Percentiles rank a stretch among this genome's conserved stretches.
Conservation (phyloP, 805 yeast genomes). For the Tetrapisispora namnaoensis region DNA sequence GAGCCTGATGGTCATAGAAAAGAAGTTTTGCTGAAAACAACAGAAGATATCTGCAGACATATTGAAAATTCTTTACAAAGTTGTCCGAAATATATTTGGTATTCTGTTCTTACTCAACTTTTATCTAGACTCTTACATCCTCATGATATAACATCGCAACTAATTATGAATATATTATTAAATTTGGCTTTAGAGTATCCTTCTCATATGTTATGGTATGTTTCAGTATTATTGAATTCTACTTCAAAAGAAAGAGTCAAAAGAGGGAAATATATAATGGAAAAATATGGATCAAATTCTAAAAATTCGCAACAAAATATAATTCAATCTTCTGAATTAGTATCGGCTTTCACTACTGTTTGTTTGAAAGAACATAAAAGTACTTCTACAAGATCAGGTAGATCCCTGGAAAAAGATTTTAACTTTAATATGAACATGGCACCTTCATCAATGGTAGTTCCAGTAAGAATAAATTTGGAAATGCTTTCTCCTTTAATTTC, state of each 20-base stretch:
- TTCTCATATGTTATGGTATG: conserved; percentile 68
- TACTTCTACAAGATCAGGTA: conserved; percentile 19
- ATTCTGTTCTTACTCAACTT: conserved; percentile 75
- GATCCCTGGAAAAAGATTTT: conserved; percentile 33
- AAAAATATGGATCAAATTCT: conserved; percentile 16
- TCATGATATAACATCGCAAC: conserved; percentile 43
- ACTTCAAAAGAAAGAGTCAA: conserved; percentile 35
- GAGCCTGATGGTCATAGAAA: conserved; percentile 22
- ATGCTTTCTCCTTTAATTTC: conserved; percentile 49
- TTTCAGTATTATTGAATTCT: conserved; percentile 57
- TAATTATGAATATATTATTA: conserved; percentile 49
- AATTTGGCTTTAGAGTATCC: conserved; percentile 60
- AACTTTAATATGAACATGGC: conserved; percentile 33
- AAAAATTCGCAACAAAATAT: conserved; percentile 11
- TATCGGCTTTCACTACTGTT: conserved; percentile 17
- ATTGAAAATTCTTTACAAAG: conserved; percentile 35
- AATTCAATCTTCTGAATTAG: conserved; percentile 16
- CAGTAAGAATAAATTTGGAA: conserved; percentile 61
- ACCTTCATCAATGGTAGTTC: conserved; percentile 56
- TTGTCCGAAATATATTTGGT: conserved; percentile 58
- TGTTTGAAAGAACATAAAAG: conserved; percentile 21
- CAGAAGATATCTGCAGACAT: conserved; percentile 40
- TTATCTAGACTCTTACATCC: conserved; percentile 67
- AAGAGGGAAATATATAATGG: conserved; percentile 39
- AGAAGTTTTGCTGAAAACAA: conserved; percentile 25